Percentiles rank a stretch among this genome's conserved stretches.
These are phyloP conservation scores for Tulasnella sp. DNA, from an alignment of 768 basidiomycete species.

Conservation along the genomic window DNA sequence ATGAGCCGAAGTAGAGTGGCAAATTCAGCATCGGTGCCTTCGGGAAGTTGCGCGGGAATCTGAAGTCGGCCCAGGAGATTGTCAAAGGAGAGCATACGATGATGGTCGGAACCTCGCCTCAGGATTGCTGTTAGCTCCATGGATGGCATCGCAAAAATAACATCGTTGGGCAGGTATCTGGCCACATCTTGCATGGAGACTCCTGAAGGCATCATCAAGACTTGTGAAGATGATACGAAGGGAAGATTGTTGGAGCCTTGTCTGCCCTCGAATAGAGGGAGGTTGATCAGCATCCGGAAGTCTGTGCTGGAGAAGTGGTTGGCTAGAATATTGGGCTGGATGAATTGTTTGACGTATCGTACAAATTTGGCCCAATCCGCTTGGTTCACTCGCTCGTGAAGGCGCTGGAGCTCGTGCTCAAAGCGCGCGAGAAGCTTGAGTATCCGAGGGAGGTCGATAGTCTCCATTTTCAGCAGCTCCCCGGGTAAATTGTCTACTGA, in stretches of 20 bases:
- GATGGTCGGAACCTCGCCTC: not conserved
- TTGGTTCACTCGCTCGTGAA: not conserved
- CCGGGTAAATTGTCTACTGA: not conserved
- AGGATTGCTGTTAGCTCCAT: not conserved
- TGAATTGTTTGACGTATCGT: not conserved
- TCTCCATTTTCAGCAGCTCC: not conserved
- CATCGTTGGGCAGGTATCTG: not conserved
- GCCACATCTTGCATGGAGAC: not conserved
- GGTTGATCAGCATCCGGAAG: not conserved
- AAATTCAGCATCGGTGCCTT: not conserved
- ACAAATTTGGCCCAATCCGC: not conserved
- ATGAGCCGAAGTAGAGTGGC: not conserved
- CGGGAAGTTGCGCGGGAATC: not conserved
- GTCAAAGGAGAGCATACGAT: not conserved
- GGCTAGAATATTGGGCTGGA: not conserved
- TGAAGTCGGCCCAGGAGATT: not conserved
- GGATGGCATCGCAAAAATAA: not conserved
- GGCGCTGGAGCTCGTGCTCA: not conserved
- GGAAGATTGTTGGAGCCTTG: not conserved
- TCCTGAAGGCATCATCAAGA: not conserved
- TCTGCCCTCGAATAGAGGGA: slow-evolving; percentile 20
- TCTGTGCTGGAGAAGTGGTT: not conserved
- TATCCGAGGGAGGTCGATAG: not conserved
- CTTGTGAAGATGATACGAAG: not conserved
- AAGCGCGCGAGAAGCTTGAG: not conserved